These are phyloP conservation scores for Blepharisma undulans DNA, from an alignment of 169 alveolate genomes.

Conservation along the genomic window DNA sequence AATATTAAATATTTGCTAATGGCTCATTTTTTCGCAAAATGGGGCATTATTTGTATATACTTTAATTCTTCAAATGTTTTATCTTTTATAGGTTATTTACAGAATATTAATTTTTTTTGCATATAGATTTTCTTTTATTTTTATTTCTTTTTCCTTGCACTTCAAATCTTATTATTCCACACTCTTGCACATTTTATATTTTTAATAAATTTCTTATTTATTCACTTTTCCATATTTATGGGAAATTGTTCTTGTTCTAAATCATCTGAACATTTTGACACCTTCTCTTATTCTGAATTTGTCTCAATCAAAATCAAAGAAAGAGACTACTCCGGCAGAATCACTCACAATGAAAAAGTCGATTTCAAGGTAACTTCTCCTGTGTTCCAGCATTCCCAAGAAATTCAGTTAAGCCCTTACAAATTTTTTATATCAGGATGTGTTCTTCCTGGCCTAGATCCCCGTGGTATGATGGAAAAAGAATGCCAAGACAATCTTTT, in stretches of 20 bases:
- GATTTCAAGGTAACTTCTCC: background rate
- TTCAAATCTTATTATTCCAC: no score
- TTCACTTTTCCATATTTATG: background rate
- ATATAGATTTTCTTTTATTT: no score
- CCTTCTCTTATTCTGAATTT: background rate
- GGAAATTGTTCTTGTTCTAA: background rate
- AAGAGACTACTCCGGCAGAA: slow-evolving; percentile 3
- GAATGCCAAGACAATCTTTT: slow-evolving; percentile 38
- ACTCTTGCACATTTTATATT: no score
- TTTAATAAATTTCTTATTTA: background rate
- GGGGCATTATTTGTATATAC: background rate
- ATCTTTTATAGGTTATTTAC: no score
- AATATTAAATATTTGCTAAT: background rate
- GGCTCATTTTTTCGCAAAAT: background rate
- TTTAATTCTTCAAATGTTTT: no score
- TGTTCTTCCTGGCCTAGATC: slow-evolving; percentile 38
- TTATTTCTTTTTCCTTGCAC: no score
- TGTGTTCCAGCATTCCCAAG: background rate
- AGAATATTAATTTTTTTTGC: no score
- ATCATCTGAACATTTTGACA: background rate
- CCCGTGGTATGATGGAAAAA: slow-evolving; percentile 1
- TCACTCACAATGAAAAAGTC: background rate
- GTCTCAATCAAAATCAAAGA: slow-evolving; percentile 20
- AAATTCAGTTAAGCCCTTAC: background rate
- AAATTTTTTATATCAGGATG: slow-evolving; percentile 3